Conservation (phyloP, 2,329 filamentous ascomycete genomes). For the Fusarium transvaalense region DNA sequence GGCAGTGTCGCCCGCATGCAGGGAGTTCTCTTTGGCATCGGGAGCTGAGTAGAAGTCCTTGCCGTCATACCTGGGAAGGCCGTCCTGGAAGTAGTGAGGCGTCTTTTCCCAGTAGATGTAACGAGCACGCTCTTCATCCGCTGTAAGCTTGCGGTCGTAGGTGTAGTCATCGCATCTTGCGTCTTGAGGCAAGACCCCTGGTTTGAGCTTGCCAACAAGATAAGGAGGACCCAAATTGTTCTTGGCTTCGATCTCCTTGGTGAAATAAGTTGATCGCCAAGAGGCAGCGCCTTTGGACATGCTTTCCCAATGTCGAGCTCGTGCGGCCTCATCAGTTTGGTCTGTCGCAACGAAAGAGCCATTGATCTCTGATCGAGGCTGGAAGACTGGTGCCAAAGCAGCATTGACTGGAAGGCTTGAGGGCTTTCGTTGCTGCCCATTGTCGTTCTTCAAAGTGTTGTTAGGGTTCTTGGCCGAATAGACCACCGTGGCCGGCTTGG, state of each 20-base stretch:
- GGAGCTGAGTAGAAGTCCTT: slow-evolving; percentile 73
- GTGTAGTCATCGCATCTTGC: slow-evolving; percentile 63
- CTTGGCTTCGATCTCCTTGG: slow-evolving; percentile 34
- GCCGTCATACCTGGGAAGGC: slow-evolving; percentile 73
- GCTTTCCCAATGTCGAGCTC: slow-evolving; percentile 9
- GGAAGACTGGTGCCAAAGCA: slow-evolving; percentile 63
- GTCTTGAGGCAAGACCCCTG: slow-evolving; percentile 57
- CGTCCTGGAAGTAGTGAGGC: slow-evolving; percentile 62
- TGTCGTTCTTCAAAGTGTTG: slow-evolving; percentile 36
- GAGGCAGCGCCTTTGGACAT: slow-evolving; percentile 31
- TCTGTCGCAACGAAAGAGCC: slow-evolving; percentile 31
- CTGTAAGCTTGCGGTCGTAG: slow-evolving; percentile 68
- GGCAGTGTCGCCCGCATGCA: slow-evolving; percentile 5
- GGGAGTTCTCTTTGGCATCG: slow-evolving; percentile 57
- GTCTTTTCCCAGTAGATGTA: slow-evolving; percentile 72
- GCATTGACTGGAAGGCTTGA: slow-evolving; percentile 59
- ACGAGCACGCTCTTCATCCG: slow-evolving; percentile 70
- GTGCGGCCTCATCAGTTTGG: slow-evolving; percentile 21
- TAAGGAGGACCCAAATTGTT: slow-evolving; percentile 58
- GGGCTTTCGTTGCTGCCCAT: slow-evolving; percentile 52
- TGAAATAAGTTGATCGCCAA: slow-evolving; percentile 43
- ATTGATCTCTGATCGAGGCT: slow-evolving; percentile 54
- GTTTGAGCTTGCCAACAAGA: slow-evolving; percentile 65
- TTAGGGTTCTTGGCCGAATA: slow-evolving; percentile 36
- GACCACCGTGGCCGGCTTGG: slow-evolving; percentile 47